Evolutionary conservation across 805 yeast genomes (phyloP), one percentile per base, ranked within the genome.

Genomic region (Candida parachauliodes): DNA sequence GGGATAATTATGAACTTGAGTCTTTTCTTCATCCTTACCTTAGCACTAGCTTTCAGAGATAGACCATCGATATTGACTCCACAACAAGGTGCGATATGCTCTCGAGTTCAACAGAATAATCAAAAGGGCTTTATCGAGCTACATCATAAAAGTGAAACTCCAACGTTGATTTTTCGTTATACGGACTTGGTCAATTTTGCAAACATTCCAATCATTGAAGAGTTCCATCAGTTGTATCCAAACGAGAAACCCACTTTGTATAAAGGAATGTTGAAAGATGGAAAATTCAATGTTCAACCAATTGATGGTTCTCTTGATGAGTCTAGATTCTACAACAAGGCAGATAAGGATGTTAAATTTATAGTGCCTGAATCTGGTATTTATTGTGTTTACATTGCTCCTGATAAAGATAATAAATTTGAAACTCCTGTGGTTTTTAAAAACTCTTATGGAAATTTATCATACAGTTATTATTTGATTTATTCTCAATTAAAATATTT

Each of bases 321-420:
- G n/a, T n/a, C n/a, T n/a, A n/a, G n/a, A n/a, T 28, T 28, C 26
- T 39, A 17, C 30, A 45, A 39, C 31, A 52, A 34, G 28, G 39
- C 36, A 15, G 34, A 22, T 11, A 24, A 32, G 22, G 48, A 42
- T 17, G 41, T 46, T 19, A 34, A 20, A 2, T 51, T 48, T 27
- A 21, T 40, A 1, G 53, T 55, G 9, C 36, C 47, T 9, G 42
- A 50, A 28, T 41, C 57, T 1, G 68, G 66, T 2, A 29, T 47
- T 15, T 61, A 59, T 41, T 61, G 68, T 45, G 56, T 58, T 7
- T 61, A 57, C 37, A 42, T 57, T 26, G 59, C 55, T 3, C 56
- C 57, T 7, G 56, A 56, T 4, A 20, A 26, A 3, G 49, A 46
- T 7, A n/a, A 24, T 4, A 35, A 40, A 10, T 24, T 36, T 18